Conservation (phyloP, 768 basidiomycete species). For the Coprinellus aureogranulatus region DNA sequence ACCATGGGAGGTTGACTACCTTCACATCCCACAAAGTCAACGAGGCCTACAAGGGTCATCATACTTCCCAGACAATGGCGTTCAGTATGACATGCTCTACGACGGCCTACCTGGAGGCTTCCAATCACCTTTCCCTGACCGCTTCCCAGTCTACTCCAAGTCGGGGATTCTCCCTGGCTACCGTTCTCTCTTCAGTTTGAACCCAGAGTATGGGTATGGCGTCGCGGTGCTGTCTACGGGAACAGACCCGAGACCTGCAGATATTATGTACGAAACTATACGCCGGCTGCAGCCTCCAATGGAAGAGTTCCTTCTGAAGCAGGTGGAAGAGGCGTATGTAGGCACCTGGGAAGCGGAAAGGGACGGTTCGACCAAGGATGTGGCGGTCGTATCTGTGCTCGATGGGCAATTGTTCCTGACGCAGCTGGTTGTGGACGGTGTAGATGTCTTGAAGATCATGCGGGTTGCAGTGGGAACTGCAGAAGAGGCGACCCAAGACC, state of each 20-base stretch:
- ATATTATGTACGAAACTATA: slow-evolving; percentile 26
- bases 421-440: slow-evolving; percentile 30
- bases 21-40: too few relatives aligned
- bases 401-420: slow-evolving; percentile 27
- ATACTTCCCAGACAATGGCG: too few relatives aligned
- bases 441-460: slow-evolving; percentile 30
- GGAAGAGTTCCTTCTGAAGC: slow-evolving; percentile 26
- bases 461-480: background rate
- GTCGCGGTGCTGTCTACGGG: slow-evolving; percentile 38
- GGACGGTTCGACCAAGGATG: slow-evolving; percentile 16
- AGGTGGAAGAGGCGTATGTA: slow-evolving; percentile 24
- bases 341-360: slow-evolving; percentile 31
- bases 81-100: too few relatives aligned
- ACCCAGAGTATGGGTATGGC: slow-evolving; percentile 38
- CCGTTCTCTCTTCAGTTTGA: background rate
- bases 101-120: too few relatives aligned
- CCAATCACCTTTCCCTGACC: slow-evolving; percentile 35
- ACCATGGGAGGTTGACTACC: slow-evolving; percentile 38
- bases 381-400: slow-evolving; percentile 20
- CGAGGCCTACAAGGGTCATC: too few relatives aligned
- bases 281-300: slow-evolving; percentile 30
- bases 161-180: background rate
- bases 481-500: too few relatives aligned
- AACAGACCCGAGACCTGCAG: slow-evolving; percentile 23
- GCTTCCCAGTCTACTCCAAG: slow-evolving; percentile 12